Evolutionary conservation across 148 eudicot species (phyloP).

Genomic region (Nyssa sinensis): DNA sequence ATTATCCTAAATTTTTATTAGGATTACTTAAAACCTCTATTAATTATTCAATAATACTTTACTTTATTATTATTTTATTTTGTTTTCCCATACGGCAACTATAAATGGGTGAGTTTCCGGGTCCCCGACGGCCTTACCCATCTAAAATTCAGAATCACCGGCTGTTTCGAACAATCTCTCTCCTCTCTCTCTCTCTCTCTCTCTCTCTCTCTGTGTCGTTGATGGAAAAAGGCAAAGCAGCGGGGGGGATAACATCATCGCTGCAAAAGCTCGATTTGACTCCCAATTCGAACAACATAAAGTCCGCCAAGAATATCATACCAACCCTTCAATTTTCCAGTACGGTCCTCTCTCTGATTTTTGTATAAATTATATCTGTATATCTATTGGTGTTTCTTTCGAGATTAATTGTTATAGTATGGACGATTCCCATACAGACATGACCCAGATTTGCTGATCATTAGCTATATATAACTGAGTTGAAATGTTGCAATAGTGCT

Average conservation of each 20-base stretch:
- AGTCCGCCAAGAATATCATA: background rate
- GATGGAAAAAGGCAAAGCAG: conserved; percentile 53
- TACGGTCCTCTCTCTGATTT: conserved; percentile 12
- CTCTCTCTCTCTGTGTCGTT: conserved; percentile 12
- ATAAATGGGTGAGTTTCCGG: background rate
- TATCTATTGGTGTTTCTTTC: background rate
- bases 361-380: background rate
- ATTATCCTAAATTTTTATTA: too few relatives aligned
- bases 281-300: conserved; percentile 17
- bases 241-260: conserved; percentile 29
- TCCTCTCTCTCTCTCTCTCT: background rate
- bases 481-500: background rate
- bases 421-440: background rate
- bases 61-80: too few relatives aligned
- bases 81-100: too few relatives aligned
- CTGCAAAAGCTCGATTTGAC: conserved; percentile 44
- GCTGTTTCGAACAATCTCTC: background rate
- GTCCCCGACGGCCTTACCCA: background rate
- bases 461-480: background rate
- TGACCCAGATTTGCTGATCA: background rate
- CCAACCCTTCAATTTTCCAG: conserved; percentile 26
- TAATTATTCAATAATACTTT: too few relatives aligned
- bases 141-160: background rate
- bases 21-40: too few relatives aligned
- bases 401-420: background rate